phyloP scores from a whole-genome alignment of 371 early-diverging fungal species.

The Haplosporangium sp. region DNA sequence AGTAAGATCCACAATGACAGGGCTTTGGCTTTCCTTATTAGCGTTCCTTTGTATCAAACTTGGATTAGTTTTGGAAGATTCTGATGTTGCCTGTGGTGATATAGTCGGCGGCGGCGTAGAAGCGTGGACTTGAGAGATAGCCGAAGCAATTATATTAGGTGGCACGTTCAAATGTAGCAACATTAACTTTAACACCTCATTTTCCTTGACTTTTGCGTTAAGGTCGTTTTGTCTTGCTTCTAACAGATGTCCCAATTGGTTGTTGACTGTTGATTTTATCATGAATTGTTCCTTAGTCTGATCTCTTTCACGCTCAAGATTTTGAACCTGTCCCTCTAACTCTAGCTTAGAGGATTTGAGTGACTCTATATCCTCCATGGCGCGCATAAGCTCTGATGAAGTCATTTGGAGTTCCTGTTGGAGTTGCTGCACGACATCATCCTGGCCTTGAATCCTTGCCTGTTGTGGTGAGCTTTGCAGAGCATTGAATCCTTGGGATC shows the following conservation, averaged over 20 bases:
- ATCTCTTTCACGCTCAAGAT: not conserved
- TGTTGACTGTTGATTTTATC: not conserved
- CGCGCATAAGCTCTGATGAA: slow-evolving; percentile 11
- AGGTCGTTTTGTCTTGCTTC: not conserved
- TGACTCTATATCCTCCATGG: slow-evolving; percentile 6
- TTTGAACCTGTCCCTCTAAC: not conserved
- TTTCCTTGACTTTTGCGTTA: not conserved
- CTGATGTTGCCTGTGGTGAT: too few species aligned
- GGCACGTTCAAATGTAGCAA: not conserved
- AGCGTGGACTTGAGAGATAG: too few species aligned
- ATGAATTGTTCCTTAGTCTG: not conserved
- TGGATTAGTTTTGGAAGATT: too few species aligned
- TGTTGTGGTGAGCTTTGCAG: too few species aligned
- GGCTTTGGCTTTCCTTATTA: too few species aligned
- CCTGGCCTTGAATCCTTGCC: too few species aligned
- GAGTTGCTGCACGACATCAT: not conserved
- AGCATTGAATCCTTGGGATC: too few species aligned
- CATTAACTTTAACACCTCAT: not conserved
- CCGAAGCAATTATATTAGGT: too few species aligned
- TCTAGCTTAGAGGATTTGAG: slow-evolving; percentile 2
- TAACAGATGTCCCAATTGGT: not conserved
- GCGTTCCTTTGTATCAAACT: too few species aligned
- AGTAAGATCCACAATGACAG: too few species aligned
- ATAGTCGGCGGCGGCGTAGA: too few species aligned
- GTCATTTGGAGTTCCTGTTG: slow-evolving; percentile 18